Base-by-base conservation (phyloP, 208 protist species). In the Wallacemonas sp. region DNA sequence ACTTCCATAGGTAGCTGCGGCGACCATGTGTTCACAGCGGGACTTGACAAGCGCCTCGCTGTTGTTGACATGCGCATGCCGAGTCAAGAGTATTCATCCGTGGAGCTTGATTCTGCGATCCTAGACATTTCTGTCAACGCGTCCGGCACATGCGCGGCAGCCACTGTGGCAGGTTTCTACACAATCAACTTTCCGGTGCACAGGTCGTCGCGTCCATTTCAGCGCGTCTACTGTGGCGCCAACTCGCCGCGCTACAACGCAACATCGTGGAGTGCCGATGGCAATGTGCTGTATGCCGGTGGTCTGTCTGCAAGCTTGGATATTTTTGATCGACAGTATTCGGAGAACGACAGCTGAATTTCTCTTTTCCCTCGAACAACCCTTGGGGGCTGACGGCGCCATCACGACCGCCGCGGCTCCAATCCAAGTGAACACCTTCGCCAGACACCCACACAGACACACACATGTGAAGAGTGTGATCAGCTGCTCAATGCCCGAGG, bases 51-150 rank as follows among this genome's bases (percentile, higher is more conserved):
- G 62, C 84, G 85, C 29, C 42, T 95, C 6, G 80, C 91, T 4
- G 73, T 87, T 10, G 67, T 89, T 22, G 90, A 95, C 63, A 53
- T 95, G 9, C 86, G 90, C 48, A 90, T 92, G 87, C 71, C 84
- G 55, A 80, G 78, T n/a, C 73, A 74, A 3, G 50, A 57, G 29
- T 57, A 22, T 6, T 26, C 62, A 3, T 46, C 52, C 34, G 68
- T 85, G 21, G 86, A 93, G 36, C 73, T 95, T 66, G 87, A 93
- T 57, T 92, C 87, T 61, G 81, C 86, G n/a, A 73, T 93, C 2
- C 67, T 95, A 9, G 76, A 78, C 41, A 38, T 95, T 22, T 86
- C 83, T 34, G 83, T 92, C 39, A 91, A 79, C 66, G 66, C 42
- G 41, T 62, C 70, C 10, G 81, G 89, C 68, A 73, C 87, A 48